Conservation (phyloP, 768 basidiomycete species). For the Tylopilus intermedius region DNA sequence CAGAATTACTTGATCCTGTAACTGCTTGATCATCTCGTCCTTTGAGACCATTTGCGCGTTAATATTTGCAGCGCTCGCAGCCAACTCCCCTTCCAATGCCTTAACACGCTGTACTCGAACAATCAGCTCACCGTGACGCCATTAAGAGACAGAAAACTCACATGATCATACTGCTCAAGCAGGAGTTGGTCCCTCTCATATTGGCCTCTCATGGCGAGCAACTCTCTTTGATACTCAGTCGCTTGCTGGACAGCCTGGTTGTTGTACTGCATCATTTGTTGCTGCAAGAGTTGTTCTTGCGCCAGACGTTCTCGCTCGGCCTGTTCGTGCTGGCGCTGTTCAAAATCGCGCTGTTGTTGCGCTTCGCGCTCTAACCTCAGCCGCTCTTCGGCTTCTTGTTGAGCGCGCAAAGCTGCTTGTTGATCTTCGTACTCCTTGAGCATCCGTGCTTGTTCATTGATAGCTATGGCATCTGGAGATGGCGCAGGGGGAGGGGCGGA, state of each 20-base stretch:
- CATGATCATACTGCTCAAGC: conserved; percentile 94
- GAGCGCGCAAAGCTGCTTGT: conserved; percentile 78
- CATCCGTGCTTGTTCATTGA: conserved; percentile 89
- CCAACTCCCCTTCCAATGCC: conserved; percentile 86
- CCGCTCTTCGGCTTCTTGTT: conserved; percentile 79
- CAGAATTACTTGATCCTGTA: conserved; percentile 92
- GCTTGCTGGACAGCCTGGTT: conserved; percentile 73
- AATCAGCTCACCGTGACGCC: conserved; percentile 5
- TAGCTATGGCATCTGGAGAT: conserved; percentile 61
- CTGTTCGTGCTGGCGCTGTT: conserved; percentile 81
- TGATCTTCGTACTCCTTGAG: conserved; percentile 96
- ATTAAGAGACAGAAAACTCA: conserved; percentile 30
- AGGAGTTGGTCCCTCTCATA: conserved; percentile 98
- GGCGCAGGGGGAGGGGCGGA: conserved; percentile 69
- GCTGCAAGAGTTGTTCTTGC: conserved; percentile 81
- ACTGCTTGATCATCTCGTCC: conserved; percentile 90
- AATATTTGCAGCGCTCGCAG: conserved; percentile 67
- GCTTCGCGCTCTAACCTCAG: conserved; percentile 72
- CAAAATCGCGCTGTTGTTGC: conserved; percentile 82
- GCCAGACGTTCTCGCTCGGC: conserved; percentile 83
- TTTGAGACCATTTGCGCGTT: conserved; percentile 84
- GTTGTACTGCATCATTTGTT: conserved; percentile 77
- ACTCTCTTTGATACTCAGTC: conserved; percentile 81
- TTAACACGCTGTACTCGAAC: conserved; percentile 71
- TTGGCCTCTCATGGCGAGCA: conserved; percentile 91